These are phyloP conservation scores for Schizochytrium sp. DNA, from an alignment of 108 stramenopile genomes.

Conservation along the genomic window DNA sequence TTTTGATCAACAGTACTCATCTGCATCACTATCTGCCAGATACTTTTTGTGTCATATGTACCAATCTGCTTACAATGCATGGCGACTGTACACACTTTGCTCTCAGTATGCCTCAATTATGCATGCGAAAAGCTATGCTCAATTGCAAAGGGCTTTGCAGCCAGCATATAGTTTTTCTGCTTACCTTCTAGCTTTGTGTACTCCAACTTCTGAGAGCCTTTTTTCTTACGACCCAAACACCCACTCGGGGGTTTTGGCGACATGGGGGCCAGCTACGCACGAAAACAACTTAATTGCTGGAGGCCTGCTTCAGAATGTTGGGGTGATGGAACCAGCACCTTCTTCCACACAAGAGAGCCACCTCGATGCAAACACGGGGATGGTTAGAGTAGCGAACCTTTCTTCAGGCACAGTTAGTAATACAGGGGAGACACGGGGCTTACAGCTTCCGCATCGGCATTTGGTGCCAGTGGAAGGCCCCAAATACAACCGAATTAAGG, in stretches of 20 bases:
- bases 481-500: background rate
- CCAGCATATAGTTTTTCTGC: background rate
- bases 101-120: background rate
- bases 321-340: too few species aligned
- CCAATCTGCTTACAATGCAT: background rate
- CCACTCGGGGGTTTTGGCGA: too few species aligned
- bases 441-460: background rate
- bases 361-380: too few species aligned
- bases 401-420: too few species aligned
- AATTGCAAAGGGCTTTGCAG: background rate
- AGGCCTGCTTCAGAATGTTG: too few species aligned
- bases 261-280: too few species aligned
- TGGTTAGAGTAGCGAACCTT: too few species aligned
- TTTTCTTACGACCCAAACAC: too few species aligned
- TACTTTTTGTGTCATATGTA: background rate
- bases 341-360: too few species aligned
- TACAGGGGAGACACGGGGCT: too few species aligned
- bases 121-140: background rate
- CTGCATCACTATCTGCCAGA: background rate
- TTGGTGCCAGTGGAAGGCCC: conserved; percentile 21
- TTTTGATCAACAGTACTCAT: background rate
- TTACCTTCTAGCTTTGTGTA: background rate
- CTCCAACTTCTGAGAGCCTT: background rate
- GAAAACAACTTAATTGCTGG: too few species aligned
- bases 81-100: background rate